phyloP scores from a whole-genome alignment of 768 basidiomycete species.

The Exidia glandulosa region DNA sequence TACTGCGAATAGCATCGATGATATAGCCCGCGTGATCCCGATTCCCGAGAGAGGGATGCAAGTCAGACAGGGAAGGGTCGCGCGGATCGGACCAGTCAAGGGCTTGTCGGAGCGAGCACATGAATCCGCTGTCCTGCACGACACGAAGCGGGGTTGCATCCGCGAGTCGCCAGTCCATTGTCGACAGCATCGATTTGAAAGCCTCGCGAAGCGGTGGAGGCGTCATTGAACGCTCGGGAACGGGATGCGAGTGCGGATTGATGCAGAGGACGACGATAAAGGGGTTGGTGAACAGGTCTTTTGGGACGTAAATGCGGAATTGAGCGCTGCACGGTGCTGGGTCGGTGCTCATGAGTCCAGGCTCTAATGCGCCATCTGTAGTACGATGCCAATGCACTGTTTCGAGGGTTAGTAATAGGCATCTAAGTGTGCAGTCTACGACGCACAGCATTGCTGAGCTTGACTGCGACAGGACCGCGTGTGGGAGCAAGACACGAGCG shows the following conservation, averaged over 20 bases:
- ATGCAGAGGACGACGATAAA: conserved; percentile 6
- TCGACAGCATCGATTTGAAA: conserved; percentile 8
- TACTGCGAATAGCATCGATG: conserved; percentile 11
- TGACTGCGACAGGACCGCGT: conserved; percentile 3
- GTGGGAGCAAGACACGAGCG: conserved; percentile 12
- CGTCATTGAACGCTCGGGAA: conserved; percentile 3
- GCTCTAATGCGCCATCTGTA: conserved; percentile 7
- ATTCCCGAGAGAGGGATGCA: conserved; percentile 13
- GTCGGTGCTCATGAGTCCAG: not conserved
- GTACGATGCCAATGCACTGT: conserved; percentile 15
- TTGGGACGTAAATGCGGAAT: conserved; percentile 6
- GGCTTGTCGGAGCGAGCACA: conserved; percentile 4
- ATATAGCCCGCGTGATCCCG: conserved; percentile 13
- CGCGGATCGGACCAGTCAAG: conserved; percentile 10
- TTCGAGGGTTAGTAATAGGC: not conserved
- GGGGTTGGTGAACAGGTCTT: conserved; percentile 6
- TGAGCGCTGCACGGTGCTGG: not conserved
- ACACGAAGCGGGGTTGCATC: conserved; percentile 20
- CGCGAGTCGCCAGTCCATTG: conserved; percentile 16
- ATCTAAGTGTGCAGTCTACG: not conserved
- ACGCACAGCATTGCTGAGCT: conserved; percentile 12
- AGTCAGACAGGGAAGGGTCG: conserved; percentile 6
- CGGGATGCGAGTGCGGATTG: conserved; percentile 4
- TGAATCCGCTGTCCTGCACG: conserved; percentile 15
- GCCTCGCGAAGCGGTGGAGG: conserved; percentile 6